These are phyloP conservation scores for Boletellus emodensis DNA, from an alignment of 768 basidiomycete genomes.

Conservation along the genomic window DNA sequence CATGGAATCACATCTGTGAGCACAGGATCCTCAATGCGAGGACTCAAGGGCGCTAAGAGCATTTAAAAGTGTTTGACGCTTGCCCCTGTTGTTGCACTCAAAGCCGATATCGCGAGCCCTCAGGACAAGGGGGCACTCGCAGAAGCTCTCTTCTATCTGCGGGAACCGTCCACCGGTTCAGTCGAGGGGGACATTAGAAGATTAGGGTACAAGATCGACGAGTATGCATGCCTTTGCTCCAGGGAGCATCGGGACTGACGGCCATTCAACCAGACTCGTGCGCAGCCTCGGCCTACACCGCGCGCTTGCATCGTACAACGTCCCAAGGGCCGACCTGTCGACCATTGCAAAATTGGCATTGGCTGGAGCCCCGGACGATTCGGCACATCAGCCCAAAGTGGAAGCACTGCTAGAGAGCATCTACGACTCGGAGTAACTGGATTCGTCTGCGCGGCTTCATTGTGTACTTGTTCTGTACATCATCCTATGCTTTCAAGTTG, in stretches of 20 bases:
- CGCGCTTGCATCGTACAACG: constrained; percentile 56
- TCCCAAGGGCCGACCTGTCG: constrained; percentile 53
- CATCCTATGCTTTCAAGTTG: too few relatives aligned
- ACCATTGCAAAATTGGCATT: constrained; percentile 42
- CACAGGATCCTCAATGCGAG: constrained; percentile 1
- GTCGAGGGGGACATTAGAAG: constrained; percentile 57
- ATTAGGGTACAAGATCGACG: constrained; percentile 50
- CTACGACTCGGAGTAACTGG: constrained; percentile 24
- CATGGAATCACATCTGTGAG: constrained; percentile 82
- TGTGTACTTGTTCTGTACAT: too few relatives aligned
- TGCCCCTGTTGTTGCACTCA: constrained; percentile 55
- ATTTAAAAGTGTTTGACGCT: constrained; percentile 63
- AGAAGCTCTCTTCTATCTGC: constrained; percentile 53
- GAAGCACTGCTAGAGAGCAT: constrained; percentile 48
- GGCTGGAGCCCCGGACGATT: constrained; percentile 27
- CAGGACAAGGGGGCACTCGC: constrained; percentile 62
- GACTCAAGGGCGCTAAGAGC: not conserved
- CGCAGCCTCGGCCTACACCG: constrained; percentile 53
- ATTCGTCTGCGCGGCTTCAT: not conserved
- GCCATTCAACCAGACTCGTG: constrained; percentile 48
- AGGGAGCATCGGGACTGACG: constrained; percentile 5
- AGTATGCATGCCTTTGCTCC: constrained; percentile 36
- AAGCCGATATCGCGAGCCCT: constrained; percentile 53
- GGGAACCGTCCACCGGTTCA: constrained; percentile 57
- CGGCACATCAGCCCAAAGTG: constrained; percentile 35